These are phyloP conservation scores for Fraxinus quadrangulata DNA, from an alignment of 257 asterid genomes.

Conservation along the genomic window DNA sequence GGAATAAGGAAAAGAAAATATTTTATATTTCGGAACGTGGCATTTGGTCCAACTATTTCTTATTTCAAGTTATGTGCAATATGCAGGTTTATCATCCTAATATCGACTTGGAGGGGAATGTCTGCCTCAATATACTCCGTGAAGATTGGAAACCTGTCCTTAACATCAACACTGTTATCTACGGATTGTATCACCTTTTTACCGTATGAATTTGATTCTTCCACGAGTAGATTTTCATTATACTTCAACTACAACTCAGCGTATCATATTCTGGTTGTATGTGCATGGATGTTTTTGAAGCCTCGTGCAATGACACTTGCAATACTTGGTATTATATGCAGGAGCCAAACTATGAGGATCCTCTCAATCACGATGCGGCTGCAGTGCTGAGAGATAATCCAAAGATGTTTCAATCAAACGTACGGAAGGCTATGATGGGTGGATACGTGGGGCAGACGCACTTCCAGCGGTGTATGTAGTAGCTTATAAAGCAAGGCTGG, in stretches of 20 bases:
- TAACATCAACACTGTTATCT: conserved; percentile 43
- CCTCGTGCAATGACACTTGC: neutral
- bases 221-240: neutral
- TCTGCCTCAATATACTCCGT: conserved; percentile 63
- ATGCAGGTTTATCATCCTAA: conserved; percentile 93
- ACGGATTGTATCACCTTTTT: conserved; percentile 77
- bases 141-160: conserved; percentile 57
- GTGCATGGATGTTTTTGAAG: neutral
- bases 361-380: conserved; percentile 45
- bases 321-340: conserved; percentile 8
- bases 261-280: neutral
- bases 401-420: conserved; percentile 76
- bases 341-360: conserved; percentile 51
- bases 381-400: conserved; percentile 65
- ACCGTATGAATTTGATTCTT: conserved; percentile 9
- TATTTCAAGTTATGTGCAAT: neutral
- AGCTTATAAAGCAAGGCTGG: conserved; percentile 4
- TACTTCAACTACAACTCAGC: neutral
- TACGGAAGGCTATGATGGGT: conserved; percentile 86
- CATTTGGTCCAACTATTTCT: neutral
- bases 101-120: conserved; percentile 94
- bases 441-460: conserved; percentile 77
- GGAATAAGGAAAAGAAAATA: neutral
- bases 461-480: neutral
- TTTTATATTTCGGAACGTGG: conserved; percentile 10